phyloP scores from a whole-genome alignment of 202 grass and related monocot genomes.

The Dendrocalamus latiflorus region DNA sequence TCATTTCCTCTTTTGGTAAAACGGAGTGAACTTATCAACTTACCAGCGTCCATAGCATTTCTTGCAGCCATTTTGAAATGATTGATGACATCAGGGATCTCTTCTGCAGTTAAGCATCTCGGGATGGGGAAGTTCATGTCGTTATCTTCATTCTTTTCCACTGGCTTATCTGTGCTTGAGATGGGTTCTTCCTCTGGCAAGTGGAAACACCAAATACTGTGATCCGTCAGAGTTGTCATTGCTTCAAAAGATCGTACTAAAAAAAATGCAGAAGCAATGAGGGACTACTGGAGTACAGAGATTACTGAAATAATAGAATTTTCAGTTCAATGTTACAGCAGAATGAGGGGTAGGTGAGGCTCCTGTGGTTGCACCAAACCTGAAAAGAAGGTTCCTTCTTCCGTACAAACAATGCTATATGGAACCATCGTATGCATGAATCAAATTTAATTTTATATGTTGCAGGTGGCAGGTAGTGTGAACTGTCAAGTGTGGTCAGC shows the following conservation, averaged over 20 bases:
- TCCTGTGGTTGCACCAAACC: constrained; percentile 6
- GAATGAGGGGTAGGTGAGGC: background rate
- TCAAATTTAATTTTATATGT: background rate
- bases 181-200: constrained; percentile 38
- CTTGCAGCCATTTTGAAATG: constrained; percentile 54
- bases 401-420: background rate
- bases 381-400: background rate
- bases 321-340: background rate
- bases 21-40: background rate
- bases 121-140: constrained; percentile 28
- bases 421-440: background rate
- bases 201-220: background rate
- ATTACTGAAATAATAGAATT: background rate
- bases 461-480: background rate
- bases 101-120: constrained; percentile 43
- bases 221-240: background rate
- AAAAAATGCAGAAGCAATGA: background rate
- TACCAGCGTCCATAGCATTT: constrained; percentile 62
- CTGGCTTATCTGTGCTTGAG: constrained; percentile 44
- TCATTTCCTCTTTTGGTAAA: background rate
- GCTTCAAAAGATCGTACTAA: background rate
- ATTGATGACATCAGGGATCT: constrained; percentile 50
- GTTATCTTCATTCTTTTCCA: constrained; percentile 28
- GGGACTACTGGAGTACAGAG: background rate
- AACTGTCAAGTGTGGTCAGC: background rate